Evolutionary conservation across 2,329 filamentous ascomycete species (phyloP).

Genomic region (Trichoderma sp.): DNA sequence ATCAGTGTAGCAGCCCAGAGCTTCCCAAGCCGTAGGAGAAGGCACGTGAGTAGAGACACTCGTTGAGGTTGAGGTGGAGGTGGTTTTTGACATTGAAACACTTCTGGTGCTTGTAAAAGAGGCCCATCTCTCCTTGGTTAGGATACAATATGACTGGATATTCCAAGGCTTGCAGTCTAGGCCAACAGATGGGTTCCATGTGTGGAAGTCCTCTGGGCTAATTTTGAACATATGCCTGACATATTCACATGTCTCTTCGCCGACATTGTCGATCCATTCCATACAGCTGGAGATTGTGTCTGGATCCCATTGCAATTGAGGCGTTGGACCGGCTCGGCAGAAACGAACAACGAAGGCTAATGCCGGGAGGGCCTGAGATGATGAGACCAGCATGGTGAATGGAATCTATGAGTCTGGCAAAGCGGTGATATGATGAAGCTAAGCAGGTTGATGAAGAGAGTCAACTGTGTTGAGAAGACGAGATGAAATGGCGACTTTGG

Average conservation of each 20-base stretch:
- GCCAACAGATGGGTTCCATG: not conserved
- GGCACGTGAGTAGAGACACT: not conserved
- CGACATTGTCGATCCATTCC: not conserved
- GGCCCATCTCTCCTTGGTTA: not conserved
- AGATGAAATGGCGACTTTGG: not conserved
- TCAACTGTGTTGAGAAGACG: not conserved
- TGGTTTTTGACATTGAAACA: not conserved
- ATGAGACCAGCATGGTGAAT: not conserved
- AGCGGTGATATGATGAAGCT: not conserved
- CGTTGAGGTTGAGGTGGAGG: not conserved
- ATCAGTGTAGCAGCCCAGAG: not conserved
- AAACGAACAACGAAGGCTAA: not conserved
- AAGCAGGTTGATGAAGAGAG: not conserved
- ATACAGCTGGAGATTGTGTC: not conserved
- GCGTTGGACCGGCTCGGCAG: not conserved
- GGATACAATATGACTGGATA: not conserved
- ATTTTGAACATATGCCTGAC: not conserved
- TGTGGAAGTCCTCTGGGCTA: not conserved
- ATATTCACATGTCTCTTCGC: not conserved
- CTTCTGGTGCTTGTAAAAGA: not conserved
- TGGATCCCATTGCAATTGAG: not conserved
- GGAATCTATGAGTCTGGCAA: not conserved
- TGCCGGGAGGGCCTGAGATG: not conserved
- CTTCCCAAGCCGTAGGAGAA: not conserved
- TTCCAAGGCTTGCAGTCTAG: not conserved